Conservation (phyloP, 225 moss, liverwort and hornwort genomes). For the Anthoceros angustus region DNA sequence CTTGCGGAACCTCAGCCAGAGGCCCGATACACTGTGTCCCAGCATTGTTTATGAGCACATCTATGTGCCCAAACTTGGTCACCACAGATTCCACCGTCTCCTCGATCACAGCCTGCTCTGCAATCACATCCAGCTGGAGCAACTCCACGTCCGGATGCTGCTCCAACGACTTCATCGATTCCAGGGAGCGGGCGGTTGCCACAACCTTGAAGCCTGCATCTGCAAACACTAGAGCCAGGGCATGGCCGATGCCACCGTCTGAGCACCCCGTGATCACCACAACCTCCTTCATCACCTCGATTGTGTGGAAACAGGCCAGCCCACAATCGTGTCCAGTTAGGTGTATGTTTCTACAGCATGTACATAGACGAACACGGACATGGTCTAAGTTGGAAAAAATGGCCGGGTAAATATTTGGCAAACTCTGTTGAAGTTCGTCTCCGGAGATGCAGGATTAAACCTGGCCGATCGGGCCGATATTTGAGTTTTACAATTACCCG, state of each 20-base stretch:
- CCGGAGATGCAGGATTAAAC: too few species aligned
- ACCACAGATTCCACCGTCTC: slow-evolving; percentile 34
- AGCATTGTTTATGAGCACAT: slow-evolving; percentile 72
- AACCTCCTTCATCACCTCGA: slow-evolving; percentile 20
- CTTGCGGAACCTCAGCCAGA: slow-evolving; percentile 36
- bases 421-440: too few species aligned
- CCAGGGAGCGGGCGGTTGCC: slow-evolving; percentile 48
- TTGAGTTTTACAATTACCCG: too few species aligned
- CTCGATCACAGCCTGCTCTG: slow-evolving; percentile 21
- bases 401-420: too few species aligned
- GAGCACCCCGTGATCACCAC: slow-evolving; percentile 73
- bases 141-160: slow-evolving; percentile 22
- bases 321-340: too few species aligned
- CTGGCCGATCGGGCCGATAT: too few species aligned
- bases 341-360: too few species aligned
- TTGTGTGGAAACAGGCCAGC: too few species aligned
- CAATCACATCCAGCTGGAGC: slow-evolving; percentile 42
- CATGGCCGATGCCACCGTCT: slow-evolving; percentile 57
- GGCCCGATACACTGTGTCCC: slow-evolving; percentile 41
- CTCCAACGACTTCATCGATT: slow-evolving; percentile 32
- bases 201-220: slow-evolving; percentile 39
- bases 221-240: slow-evolving; percentile 38
- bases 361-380: too few species aligned
- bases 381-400: too few species aligned
- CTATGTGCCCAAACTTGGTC: slow-evolving; percentile 39